Evolutionary conservation across 1,139 yeast species (phyloP), one percentile per base, ranked within the genome.

Genomic region (Geotrichum macrosporum): DNA sequence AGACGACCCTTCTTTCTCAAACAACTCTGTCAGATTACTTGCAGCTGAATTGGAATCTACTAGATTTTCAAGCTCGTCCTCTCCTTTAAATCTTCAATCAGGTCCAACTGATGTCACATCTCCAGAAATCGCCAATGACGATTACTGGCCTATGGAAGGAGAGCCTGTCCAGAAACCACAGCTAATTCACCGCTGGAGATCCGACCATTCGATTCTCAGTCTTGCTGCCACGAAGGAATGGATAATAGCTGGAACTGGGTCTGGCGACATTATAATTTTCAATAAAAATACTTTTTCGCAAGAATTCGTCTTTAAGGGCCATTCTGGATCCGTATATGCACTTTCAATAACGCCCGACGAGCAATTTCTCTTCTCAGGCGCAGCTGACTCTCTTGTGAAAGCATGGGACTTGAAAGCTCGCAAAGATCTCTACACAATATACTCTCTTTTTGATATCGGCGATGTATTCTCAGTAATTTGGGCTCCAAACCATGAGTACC

Each of bases 161-260:
- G n/a, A n/a, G n/a, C n/a, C n/a, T n/a, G n/a, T n/a, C n/a, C n/a
- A n/a, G n/a, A n/a, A n/a, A n/a, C n/a, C n/a, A n/a, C n/a, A 50
- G 44, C 50, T 74, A 40, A 66, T 85, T 3, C 96, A 88, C 62
- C 73, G 77, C 58, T 89, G 97, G 97, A 73, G 77, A 20, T 81
- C 80, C 53, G 68, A 75, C 2, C 80, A 78, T 55, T 81, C 94
- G 1, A 82, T 89, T 21, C 74, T 92, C n/a, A 83, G 95, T 42
- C 78, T 86, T 21, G 79, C 83, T 5, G 75, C 84, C 6, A 79
- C 83, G 24, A 74, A 75, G 49, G 71, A 76, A 35, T 67, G 81
- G 35, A 59, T 92, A 15, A 84, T 84, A 62, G 94, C 95, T 50
- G 98, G 98, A n/a, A 86, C 96, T 1, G 95, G 89, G 58, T 85